These are phyloP conservation scores for Mycena kentingensis DNA, from an alignment of 768 basidiomycete species.

Conservation along the genomic window DNA sequence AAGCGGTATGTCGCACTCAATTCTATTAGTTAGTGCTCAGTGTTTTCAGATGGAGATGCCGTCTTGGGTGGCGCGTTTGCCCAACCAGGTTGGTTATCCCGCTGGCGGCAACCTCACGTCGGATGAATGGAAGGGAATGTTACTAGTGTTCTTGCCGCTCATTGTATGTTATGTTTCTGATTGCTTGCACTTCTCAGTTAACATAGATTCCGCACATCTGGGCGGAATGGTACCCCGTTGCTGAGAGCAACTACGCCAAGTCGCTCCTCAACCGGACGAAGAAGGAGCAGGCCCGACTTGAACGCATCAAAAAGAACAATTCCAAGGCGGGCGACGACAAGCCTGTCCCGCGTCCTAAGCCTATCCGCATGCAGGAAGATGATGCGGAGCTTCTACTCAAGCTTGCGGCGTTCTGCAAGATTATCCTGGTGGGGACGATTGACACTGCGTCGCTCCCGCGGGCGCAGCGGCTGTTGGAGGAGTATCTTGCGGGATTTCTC, in stretches of 20 bases:
- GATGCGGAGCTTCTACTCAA: slow-evolving; percentile 4
- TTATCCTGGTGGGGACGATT: slow-evolving; percentile 21
- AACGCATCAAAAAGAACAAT: background rate
- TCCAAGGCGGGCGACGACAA: background rate
- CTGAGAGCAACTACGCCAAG: too few species aligned
- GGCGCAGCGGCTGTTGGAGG: slow-evolving; percentile 10
- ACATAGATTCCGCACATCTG: too few species aligned
- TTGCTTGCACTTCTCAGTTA: too few species aligned
- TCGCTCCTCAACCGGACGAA: background rate
- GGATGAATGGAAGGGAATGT: slow-evolving; percentile 27
- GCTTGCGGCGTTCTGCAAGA: too few species aligned
- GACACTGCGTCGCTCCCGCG: slow-evolving; percentile 5
- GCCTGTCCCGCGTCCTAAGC: background rate
- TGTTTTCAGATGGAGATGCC: slow-evolving; percentile 25
- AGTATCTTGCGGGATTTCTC: slow-evolving; percentile 5
- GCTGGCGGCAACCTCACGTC: slow-evolving; percentile 27
- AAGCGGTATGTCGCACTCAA: background rate
- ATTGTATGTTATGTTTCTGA: too few species aligned
- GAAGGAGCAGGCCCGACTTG: background rate
- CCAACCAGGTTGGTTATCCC: slow-evolving; percentile 24
- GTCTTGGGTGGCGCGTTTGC: slow-evolving; percentile 22
- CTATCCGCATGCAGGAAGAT: background rate
- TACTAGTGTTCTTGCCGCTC: slow-evolving; percentile 17
- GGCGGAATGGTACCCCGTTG: too few species aligned
- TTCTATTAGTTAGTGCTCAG: background rate